Evolutionary conservation across 495 filamentous ascomycete species (phyloP).

Genomic region (Darksidea phi): DNA sequence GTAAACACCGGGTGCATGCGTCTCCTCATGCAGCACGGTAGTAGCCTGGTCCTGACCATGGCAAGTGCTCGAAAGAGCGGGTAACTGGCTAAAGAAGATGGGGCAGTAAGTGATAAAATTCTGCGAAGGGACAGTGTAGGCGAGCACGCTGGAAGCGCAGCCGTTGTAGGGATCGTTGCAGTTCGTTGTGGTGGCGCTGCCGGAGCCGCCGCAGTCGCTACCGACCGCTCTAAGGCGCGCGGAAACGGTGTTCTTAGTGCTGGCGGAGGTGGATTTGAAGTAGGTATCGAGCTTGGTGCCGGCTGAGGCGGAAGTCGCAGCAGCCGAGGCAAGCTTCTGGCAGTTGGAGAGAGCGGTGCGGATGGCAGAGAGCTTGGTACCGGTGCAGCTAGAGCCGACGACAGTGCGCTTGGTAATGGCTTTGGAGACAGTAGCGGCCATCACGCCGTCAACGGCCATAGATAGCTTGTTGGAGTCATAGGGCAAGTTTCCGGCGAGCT

Average conservation of each 20-base stretch:
- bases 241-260: slow-evolving; percentile 51
- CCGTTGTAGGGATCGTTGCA: slow-evolving; percentile 53
- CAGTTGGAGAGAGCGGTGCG: slow-evolving; percentile 53
- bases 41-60: slow-evolving; percentile 60
- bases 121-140: slow-evolving; percentile 55
- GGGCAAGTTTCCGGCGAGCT: slow-evolving; percentile 47
- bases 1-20: slow-evolving; percentile 56
- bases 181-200: slow-evolving; percentile 51
- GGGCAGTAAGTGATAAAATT: slow-evolving; percentile 58
- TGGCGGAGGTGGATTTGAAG: slow-evolving; percentile 57
- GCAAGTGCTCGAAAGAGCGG: slow-evolving; percentile 48
- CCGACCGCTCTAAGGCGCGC: slow-evolving; percentile 53
- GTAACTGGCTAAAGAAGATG: slow-evolving; percentile 54
- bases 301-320: slow-evolving; percentile 52
- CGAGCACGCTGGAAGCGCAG: slow-evolving; percentile 54
- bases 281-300: slow-evolving; percentile 52
- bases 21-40: slow-evolving; percentile 62
- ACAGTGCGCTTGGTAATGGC: slow-evolving; percentile 52
- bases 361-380: slow-evolving; percentile 45
- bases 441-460: slow-evolving; percentile 53
- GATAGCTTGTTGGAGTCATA: slow-evolving; percentile 50
- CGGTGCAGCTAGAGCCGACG: slow-evolving; percentile 51
- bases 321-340: slow-evolving; percentile 52
- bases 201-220: slow-evolving; percentile 49
- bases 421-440: slow-evolving; percentile 46